These are phyloP conservation scores for Luffa acutangula DNA, from an alignment of 306 rosid species.

Conservation along the genomic window DNA sequence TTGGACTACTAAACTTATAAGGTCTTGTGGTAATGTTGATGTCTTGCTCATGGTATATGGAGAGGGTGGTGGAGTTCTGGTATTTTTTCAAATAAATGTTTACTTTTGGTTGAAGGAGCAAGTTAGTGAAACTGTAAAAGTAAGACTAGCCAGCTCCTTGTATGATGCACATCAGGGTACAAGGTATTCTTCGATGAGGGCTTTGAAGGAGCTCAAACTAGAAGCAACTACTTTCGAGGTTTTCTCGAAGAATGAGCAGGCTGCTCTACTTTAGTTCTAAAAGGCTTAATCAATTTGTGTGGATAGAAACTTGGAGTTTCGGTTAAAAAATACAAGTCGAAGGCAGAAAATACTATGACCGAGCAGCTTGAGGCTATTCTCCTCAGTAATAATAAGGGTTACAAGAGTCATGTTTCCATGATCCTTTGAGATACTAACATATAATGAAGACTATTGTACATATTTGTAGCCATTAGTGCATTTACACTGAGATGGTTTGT, in stretches of 20 bases:
- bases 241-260: not conserved
- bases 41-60: not conserved
- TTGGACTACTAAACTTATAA: not conserved
- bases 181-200: not conserved
- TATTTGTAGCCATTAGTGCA: too few relatives aligned
- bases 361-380: too few relatives aligned
- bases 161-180: not conserved
- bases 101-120: not conserved
- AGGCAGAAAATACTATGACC: not conserved
- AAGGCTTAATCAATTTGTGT: not conserved
- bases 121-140: not conserved
- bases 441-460: too few relatives aligned
- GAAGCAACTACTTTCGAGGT: not conserved
- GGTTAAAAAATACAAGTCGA: not conserved
- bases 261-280: not conserved
- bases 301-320: not conserved
- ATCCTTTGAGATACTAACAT: too few relatives aligned
- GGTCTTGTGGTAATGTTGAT: not conserved
- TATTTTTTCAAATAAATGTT: not conserved
- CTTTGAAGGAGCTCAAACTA: not conserved
- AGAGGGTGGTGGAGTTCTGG: not conserved
- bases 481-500: too few relatives aligned
- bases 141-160: not conserved
- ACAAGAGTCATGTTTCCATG: too few relatives aligned
- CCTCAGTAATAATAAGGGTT: too few relatives aligned